Evolutionary conservation across 139 green algal genomes (phyloP).

Genomic region (Haematococcus lacustris): DNA sequence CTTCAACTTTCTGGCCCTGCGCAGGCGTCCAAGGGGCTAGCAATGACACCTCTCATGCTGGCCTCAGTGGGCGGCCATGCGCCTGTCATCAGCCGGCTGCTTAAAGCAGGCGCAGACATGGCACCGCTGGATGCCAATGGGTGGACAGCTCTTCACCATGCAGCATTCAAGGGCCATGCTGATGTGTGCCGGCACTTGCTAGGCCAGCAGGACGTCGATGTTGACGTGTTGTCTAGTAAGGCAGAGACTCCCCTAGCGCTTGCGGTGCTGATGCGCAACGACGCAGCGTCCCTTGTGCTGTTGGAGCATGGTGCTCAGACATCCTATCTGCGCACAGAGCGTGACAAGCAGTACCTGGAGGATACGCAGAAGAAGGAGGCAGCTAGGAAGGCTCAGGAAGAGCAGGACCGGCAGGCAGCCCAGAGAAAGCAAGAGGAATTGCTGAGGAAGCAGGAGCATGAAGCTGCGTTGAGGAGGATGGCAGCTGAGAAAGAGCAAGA

Average conservation of each 20-base stretch:
- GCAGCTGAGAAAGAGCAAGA: too few species aligned
- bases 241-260: neutral
- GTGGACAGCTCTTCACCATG: constrained; percentile 7
- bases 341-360: neutral
- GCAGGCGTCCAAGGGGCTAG: too few species aligned
- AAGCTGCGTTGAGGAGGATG: neutral
- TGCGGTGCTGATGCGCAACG: neutral
- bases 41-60: constrained; percentile 8
- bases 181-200: neutral
- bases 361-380: neutral
- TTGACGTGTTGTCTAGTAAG: neutral
- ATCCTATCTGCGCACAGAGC: neutral
- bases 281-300: constrained; percentile 1
- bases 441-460: neutral
- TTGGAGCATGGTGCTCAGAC: neutral
- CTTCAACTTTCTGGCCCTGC: too few species aligned
- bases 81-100: neutral
- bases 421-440: neutral
- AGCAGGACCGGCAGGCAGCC: neutral
- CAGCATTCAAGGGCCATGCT: constrained; percentile 1
- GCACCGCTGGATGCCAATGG: neutral
- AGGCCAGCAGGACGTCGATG: neutral
- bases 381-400: neutral
- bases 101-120: neutral
- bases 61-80: neutral